Evolutionary conservation across 192 early-diverging fungal species (phyloP).

Genomic region (Entomortierella beljakovae): DNA sequence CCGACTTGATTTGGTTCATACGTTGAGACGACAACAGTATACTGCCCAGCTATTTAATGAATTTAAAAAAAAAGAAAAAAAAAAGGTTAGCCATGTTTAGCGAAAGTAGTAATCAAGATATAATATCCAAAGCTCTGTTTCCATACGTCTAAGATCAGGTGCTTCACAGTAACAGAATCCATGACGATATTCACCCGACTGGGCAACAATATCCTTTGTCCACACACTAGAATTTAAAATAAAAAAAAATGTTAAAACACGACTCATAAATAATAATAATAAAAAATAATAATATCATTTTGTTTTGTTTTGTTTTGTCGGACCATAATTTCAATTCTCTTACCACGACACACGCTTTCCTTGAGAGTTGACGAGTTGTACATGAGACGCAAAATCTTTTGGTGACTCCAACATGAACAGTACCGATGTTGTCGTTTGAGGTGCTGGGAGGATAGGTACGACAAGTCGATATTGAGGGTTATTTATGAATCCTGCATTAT

Average conservation of each 20-base stretch:
- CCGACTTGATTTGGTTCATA: slow-evolving; percentile 78
- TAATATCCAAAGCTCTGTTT: neutral
- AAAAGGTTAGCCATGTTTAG: neutral
- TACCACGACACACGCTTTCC: slow-evolving; percentile 80
- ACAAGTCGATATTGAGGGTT: slow-evolving; percentile 85
- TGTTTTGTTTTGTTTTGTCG: too few species aligned
- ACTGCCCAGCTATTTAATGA: slow-evolving; percentile 70
- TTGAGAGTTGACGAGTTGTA: slow-evolving; percentile 72
- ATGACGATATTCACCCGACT: slow-evolving; percentile 80
- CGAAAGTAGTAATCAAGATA: neutral
- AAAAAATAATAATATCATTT: too few species aligned
- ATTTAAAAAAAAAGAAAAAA: neutral
- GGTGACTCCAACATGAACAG: slow-evolving; percentile 77
- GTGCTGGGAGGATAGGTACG: slow-evolving; percentile 62
- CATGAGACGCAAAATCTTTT: slow-evolving; percentile 72
- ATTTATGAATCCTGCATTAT: slow-evolving; percentile 73
- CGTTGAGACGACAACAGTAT: slow-evolving; percentile 84
- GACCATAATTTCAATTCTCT: neutral
- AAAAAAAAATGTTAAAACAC: slow-evolving; percentile 2
- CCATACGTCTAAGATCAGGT: slow-evolving; percentile 67
- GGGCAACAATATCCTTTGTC: slow-evolving; percentile 71
- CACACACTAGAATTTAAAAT: slow-evolving; percentile 51
- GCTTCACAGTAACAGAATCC: slow-evolving; percentile 81
- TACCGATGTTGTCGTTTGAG: slow-evolving; percentile 40
- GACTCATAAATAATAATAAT: too few species aligned